Base-by-base conservation (phyloP, 805 yeast species). In the Pichia occidentalis region DNA sequence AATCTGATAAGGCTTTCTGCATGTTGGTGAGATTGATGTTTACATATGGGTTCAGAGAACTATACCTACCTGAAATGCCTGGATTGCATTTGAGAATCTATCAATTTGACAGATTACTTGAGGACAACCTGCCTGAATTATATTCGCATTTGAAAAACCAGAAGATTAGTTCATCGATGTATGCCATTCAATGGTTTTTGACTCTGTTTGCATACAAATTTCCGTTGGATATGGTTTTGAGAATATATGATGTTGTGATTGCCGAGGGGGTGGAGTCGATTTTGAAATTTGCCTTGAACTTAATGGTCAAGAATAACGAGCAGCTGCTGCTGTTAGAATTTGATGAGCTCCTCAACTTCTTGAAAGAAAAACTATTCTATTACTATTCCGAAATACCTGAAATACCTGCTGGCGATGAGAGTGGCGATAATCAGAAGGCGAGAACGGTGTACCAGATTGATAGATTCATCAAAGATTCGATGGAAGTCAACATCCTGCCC, bases 181-280 rank as follows among this genome's bases (percentile, higher is more conserved):
- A 85, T 65, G 97, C 97, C 0, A 80, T 95, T 2, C 97, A 92
- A 60, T 92, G 98, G 98, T 90, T 92, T 54, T 69, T 92, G 50
- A 92, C 97, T 0, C 71, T 92, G 47, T 92, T 92, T 61, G 95
- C 95, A 6, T 92, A 92, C 65, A 86, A 86, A 56, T 90, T 92
- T 58, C 97, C 98, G 12, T 65, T 88, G 35, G 84, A 78, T 40
- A 80, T 90, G 55, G 97, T 92, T 18, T 63, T 86, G 46, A 70
- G 97, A 44, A 85, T 92, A 28, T 85, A 75, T 58, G 98, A 92
- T 62, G 73, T 85, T 43, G 77, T 92, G 7, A 77, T 92, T 36
- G 80, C 94, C 7, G 96, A 92, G 63, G 98, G 98, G 27, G 65
- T 81, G 30, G 97, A 88, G 61, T 77, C 95, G 3, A 67, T 90